Percentiles rank a stretch among this genome's conserved stretches.
Conservation (phyloP, 2,329 filamentous ascomycete genomes). For the Rhynchosporium graminicola region DNA sequence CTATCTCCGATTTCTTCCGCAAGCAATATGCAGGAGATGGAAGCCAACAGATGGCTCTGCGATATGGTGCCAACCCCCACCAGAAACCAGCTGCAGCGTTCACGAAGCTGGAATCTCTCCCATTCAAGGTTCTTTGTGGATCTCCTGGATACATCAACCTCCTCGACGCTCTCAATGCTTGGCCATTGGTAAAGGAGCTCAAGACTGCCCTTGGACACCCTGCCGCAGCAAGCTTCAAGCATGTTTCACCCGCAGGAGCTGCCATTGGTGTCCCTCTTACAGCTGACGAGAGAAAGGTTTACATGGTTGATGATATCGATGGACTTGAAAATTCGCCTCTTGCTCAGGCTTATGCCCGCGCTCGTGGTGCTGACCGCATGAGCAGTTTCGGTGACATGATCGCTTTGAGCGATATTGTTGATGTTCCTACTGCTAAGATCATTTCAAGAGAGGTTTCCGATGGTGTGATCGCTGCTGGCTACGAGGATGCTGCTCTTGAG, state of each 20-base stretch:
- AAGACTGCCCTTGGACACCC: slow-evolving; percentile 84
- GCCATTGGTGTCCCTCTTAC: slow-evolving; percentile 88
- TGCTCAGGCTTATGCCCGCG: slow-evolving; percentile 93
- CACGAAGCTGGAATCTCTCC: slow-evolving; percentile 69
- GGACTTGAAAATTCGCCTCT: slow-evolving; percentile 83
- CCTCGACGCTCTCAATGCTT: slow-evolving; percentile 92
- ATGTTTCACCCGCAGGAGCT: slow-evolving; percentile 94
- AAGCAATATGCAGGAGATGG: slow-evolving; percentile 91
- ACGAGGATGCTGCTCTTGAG: slow-evolving; percentile 80
- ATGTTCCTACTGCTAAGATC: slow-evolving; percentile 92
- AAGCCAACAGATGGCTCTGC: slow-evolving; percentile 77
- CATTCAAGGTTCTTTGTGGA: slow-evolving; percentile 92
- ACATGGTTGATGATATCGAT: slow-evolving; percentile 95
- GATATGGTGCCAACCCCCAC: slow-evolving; percentile 96
- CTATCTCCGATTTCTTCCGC: slow-evolving; percentile 96
- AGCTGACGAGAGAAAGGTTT: slow-evolving; percentile 90
- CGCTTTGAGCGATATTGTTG: slow-evolving; percentile 86
- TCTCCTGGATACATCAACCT: slow-evolving; percentile 97
- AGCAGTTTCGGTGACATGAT: slow-evolving; percentile 98
- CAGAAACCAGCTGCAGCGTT: slow-evolving; percentile 94
- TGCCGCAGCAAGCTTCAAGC: slow-evolving; percentile 97
- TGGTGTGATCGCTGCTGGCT: slow-evolving; percentile 89
- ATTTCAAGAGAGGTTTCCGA: slow-evolving; percentile 98
- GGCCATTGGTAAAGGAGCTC: slow-evolving; percentile 95
- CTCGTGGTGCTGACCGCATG: slow-evolving; percentile 95